A percentile compares a stretch with the other conserved stretches of the same genome.
Evolutionary conservation across 2,329 filamentous ascomycete genomes (phyloP).

Genomic region (Pseudopithomyces chartarum): DNA sequence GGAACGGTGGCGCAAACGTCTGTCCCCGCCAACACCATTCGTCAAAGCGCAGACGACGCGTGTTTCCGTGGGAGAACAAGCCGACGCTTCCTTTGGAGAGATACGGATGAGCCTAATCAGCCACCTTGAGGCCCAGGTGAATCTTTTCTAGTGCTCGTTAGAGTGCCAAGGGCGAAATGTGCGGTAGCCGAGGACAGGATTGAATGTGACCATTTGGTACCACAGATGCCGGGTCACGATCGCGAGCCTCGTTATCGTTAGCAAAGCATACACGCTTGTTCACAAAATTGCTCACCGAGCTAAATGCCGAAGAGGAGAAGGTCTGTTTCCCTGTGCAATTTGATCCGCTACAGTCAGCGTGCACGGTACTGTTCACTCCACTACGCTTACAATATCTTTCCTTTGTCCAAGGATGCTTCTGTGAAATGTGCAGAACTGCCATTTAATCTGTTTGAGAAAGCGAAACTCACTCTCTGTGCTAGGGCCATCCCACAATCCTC

Average conservation of each 20-base stretch:
- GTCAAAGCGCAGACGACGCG: conserved; percentile 10
- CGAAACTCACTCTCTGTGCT: conserved; percentile 5
- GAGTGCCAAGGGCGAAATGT: conserved; percentile 10
- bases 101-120: neutral
- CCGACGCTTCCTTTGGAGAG: neutral
- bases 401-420: conserved; percentile 12
- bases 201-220: conserved; percentile 21
- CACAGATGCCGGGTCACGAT: conserved; percentile 13
- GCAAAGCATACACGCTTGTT: conserved; percentile 7
- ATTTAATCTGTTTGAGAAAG: conserved; percentile 10
- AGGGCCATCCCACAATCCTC: conserved; percentile 7
- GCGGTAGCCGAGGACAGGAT: conserved; percentile 21
- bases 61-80: conserved; percentile 1
- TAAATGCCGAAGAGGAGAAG: neutral
- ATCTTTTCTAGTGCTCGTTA: conserved; percentile 1
- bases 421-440: conserved; percentile 14
- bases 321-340: no score
- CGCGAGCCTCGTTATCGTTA: conserved; percentile 15
- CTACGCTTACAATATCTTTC: neutral
- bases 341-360: no score
- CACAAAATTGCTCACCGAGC: conserved; percentile 8
- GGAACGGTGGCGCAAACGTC: conserved; percentile 13
- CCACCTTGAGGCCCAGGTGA: neutral
- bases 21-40: neutral
- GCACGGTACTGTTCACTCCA: no score